phyloP scores from a whole-genome alignment of 768 basidiomycete genomes.

The Xanthoconium purpureum region DNA sequence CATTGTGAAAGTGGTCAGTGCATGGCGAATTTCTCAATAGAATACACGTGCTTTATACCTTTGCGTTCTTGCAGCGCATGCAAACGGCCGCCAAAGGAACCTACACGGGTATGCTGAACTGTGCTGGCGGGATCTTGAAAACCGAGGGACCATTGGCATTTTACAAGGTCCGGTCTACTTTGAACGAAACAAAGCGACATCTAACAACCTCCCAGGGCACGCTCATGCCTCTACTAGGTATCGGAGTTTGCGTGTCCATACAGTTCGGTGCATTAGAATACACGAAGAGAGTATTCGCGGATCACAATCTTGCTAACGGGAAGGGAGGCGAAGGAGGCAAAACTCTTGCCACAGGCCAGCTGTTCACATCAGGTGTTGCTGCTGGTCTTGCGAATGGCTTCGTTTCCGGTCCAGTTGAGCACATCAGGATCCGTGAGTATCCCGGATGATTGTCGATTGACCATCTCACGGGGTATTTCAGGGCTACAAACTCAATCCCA shows the following conservation, averaged over 20 bases:
- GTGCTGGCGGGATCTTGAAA: slow-evolving; percentile 85
- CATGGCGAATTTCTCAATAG: not conserved
- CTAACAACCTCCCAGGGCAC: slow-evolving; percentile 61
- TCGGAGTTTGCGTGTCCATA: slow-evolving; percentile 93
- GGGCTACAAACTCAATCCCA: slow-evolving; percentile 90
- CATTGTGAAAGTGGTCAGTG: slow-evolving; percentile 91
- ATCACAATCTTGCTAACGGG: slow-evolving; percentile 56
- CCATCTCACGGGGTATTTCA: slow-evolving; percentile 29
- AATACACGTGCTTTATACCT: slow-evolving; percentile 6
- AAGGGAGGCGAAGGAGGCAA: slow-evolving; percentile 65
- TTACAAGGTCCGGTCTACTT: slow-evolving; percentile 67
- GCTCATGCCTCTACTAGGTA: slow-evolving; percentile 83
- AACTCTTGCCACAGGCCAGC: slow-evolving; percentile 57
- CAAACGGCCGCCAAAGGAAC: slow-evolving; percentile 92
- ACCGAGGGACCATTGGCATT: slow-evolving; percentile 92
- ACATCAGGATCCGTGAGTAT: slow-evolving; percentile 72
- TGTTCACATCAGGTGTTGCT: slow-evolving; percentile 72
- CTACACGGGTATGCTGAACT: slow-evolving; percentile 83
- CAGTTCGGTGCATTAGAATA: slow-evolving; percentile 91
- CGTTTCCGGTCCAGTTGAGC: slow-evolving; percentile 95
- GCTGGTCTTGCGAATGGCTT: slow-evolving; percentile 90
- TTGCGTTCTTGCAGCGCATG: slow-evolving; percentile 62
- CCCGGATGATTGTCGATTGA: not conserved
- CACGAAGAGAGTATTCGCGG: slow-evolving; percentile 74
- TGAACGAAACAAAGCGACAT: not conserved